Base-by-base conservation (phyloP, 169 alveolate genomes). In the Plasmodium ovale region DNA sequence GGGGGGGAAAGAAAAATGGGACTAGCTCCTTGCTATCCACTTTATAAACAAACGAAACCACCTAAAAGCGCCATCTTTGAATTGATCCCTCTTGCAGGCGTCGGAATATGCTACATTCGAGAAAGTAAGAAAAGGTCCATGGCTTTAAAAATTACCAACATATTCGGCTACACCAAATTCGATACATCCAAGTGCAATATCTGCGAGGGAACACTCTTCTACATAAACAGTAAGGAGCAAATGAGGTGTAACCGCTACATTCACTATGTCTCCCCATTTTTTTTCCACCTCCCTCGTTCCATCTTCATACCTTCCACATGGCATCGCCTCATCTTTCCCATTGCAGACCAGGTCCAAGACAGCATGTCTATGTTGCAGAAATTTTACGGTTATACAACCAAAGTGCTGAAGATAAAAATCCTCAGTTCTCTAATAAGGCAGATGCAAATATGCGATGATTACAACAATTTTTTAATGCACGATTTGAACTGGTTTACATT, bases 401-500 rank as follows among this genome's bases (percentile, higher is more conserved):
- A 77, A 21, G 10, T 62, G 21, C 37, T 77, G 27, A 59, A 77
- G 25, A 67, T 77, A 2, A 77, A 62, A 37, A n/a, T 31, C 21
- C 23, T 77, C 25, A 77, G 74, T 14, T 25, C 23, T 10, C 37
- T 77, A 12, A 62, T 64, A 27, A 23, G 51, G 25, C 1, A 23
- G 39, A 59, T 77, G 77, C 16, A 77, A 47, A 62, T 77, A 44
- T 77, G 19, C 54, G 88, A 77, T 27, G 74, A 64, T 37, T 77
- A 77, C 54, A 29, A 37, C 39, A 77, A 37, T 31, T 77, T 59
- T 58, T 53, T 77, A 42, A 77, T 77, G 88, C 88, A 77, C 68
- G 88, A 77, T 33, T 29, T 60, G 39, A 60, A 77, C 37, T 77
- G 88, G 88, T 77, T 60, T 21, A 77, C 88, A 1, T 77, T 77